Percentiles rank a stretch among this genome's conserved stretches.
Evolutionary conservation across 2,329 filamentous ascomycete species (phyloP).

Genomic region (Penicillium sp.): DNA sequence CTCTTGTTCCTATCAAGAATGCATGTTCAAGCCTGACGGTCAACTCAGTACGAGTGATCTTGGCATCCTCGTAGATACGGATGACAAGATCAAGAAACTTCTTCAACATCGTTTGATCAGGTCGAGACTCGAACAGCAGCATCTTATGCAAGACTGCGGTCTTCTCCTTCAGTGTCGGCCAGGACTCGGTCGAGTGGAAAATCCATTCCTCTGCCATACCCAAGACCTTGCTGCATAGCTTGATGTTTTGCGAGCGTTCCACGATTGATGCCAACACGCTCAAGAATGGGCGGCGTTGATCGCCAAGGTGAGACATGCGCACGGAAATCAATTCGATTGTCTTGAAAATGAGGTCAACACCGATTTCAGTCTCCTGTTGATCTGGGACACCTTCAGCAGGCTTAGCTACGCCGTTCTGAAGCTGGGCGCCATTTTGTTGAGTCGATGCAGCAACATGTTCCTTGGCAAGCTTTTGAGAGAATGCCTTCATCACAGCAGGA

Average conservation of each 20-base stretch:
- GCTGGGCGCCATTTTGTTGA: conserved; percentile 45
- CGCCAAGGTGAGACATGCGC: conserved; percentile 88
- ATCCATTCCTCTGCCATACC: conserved; percentile 95
- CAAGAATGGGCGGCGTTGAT: conserved; percentile 88
- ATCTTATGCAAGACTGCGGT: conserved; percentile 99
- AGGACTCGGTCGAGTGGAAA: conserved; percentile 90
- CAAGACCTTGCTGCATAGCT: conserved; percentile 87
- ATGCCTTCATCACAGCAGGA: conserved; percentile 81
- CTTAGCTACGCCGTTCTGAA: conserved; percentile 42
- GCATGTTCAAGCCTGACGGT: conserved; percentile 97
- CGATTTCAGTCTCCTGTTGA: conserved; percentile 79
- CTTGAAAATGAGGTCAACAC: conserved; percentile 88
- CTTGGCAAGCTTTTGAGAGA: conserved; percentile 87
- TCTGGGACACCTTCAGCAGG: conserved; percentile 53
- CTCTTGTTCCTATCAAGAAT: conserved; percentile 91
- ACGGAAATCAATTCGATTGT: conserved; percentile 89
- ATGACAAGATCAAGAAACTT: conserved; percentile 96
- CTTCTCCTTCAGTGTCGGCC: conserved; percentile 97
- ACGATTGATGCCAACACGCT: conserved; percentile 93
- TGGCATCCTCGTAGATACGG: conserved; percentile 95
- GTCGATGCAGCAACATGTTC: conserved; percentile 82
- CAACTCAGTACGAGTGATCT: conserved; percentile 90
- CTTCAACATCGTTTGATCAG: conserved; percentile 79
- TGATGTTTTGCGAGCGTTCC: conserved; percentile 86
- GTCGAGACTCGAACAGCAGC: conserved; percentile 86